phyloP scores from a whole-genome alignment of 768 basidiomycete genomes.

The Mycena capillaripes region DNA sequence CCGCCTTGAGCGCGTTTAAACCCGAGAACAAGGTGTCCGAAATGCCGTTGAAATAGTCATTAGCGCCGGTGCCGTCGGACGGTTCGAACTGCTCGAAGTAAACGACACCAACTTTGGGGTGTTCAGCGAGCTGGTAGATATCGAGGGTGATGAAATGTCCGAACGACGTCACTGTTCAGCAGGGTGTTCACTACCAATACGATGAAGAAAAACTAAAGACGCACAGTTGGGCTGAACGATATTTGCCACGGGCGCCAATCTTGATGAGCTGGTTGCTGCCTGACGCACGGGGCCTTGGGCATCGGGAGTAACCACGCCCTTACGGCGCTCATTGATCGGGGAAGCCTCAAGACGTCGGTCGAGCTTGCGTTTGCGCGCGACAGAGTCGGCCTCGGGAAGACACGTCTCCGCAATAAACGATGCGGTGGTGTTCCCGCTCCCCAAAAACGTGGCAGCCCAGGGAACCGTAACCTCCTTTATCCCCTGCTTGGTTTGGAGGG shows the following conservation, averaged over 20 bases:
- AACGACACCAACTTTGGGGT: conserved; percentile 37
- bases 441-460: conserved; percentile 34
- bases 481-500: conserved; percentile 7
- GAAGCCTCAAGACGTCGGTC: conserved; percentile 1
- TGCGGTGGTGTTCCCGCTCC: conserved; percentile 26
- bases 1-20: conserved; percentile 32
- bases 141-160: conserved; percentile 40
- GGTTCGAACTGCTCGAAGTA: conserved; percentile 39
- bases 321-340: conserved; percentile 17
- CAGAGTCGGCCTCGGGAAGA: conserved; percentile 10
- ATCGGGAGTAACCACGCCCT: conserved; percentile 24
- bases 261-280: conserved; percentile 9
- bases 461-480: conserved; percentile 24
- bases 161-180: conserved; percentile 28
- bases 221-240: conserved; percentile 28
- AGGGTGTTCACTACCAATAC: not conserved
- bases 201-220: not conserved
- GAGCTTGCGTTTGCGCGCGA: conserved; percentile 2
- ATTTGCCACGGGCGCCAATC: not conserved
- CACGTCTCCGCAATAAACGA: conserved; percentile 36
- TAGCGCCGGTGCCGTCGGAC: conserved; percentile 17
- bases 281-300: conserved; percentile 17
- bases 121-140: conserved; percentile 35
- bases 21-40: conserved; percentile 35
- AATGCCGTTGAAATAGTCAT: conserved; percentile 34